A percentile compares a stretch with the other conserved stretches of the same genome.
These are phyloP conservation scores for Fragaria iinumae DNA, from an alignment of 306 rosid genomes.

Conservation along the genomic window DNA sequence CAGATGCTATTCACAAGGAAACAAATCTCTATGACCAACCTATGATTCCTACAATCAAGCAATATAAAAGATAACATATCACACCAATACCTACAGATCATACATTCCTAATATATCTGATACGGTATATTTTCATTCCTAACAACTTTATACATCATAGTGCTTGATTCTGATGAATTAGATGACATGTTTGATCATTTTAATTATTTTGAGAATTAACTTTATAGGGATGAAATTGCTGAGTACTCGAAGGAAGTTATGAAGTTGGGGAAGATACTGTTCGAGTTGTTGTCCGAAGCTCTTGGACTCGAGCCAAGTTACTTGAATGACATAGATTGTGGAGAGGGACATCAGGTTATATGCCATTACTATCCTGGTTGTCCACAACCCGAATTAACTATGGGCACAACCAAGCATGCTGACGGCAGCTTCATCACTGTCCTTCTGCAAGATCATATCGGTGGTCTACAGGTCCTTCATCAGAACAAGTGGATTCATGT, in stretches of 20 bases:
- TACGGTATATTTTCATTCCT: no score
- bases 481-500: constrained; percentile 16
- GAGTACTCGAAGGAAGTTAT: constrained; percentile 37
- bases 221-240: background rate
- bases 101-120: no score
- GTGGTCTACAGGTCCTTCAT: constrained; percentile 51
- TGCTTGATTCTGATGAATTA: background rate
- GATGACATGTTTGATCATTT: background rate
- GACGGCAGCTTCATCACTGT: constrained; percentile 43
- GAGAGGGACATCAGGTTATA: constrained; percentile 15
- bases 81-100: no score
- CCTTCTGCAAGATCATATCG: constrained; percentile 51
- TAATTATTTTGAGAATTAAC: background rate
- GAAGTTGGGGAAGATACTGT: constrained; percentile 33
- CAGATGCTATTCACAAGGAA: no score
- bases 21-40: no score
- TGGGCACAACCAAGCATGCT: constrained; percentile 32
- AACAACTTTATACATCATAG: no score
- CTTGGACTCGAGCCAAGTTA: constrained; percentile 19
- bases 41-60: no score
- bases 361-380: constrained; percentile 28
- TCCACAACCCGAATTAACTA: constrained; percentile 28
- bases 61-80: no score
- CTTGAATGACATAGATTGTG: constrained; percentile 23
- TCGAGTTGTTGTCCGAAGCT: constrained; percentile 24